Evolutionary conservation across 75 land plant genomes (phyloP).

Genomic region (Cunninghamia lanceolata): DNA sequence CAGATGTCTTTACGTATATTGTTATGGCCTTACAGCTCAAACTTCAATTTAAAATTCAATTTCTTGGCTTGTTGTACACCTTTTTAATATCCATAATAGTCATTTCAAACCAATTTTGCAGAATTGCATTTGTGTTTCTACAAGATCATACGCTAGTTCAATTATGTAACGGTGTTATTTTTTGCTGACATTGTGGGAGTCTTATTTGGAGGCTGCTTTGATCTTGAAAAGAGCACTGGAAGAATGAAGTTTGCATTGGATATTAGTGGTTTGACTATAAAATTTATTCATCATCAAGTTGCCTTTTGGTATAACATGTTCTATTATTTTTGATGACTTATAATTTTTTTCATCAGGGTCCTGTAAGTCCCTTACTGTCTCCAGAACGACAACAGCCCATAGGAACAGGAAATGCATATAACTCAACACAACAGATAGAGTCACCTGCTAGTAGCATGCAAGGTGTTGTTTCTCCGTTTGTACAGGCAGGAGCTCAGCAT

Average conservation of each 20-base stretch:
- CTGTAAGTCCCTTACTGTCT: conserved; percentile 6
- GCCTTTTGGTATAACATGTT: neutral
- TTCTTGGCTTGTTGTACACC: neutral
- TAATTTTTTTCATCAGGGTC: neutral
- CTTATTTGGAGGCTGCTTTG: neutral
- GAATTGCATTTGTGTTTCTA: neutral
- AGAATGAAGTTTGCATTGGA: neutral
- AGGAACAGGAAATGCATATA: neutral
- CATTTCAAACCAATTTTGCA: neutral
- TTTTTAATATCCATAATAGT: neutral
- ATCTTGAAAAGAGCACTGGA: neutral
- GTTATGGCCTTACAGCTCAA: neutral
- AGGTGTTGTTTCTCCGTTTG: conserved; percentile 1
- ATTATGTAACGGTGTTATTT: neutral
- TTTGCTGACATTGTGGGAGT: neutral
- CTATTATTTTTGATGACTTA: neutral
- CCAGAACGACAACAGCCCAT: conserved; percentile 4
- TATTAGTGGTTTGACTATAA: neutral
- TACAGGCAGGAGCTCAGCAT: neutral
- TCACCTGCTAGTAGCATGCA: neutral
- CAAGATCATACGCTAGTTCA: neutral
- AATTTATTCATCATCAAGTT: neutral
- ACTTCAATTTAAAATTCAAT: neutral
- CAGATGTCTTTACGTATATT: neutral
- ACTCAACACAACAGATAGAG: neutral